Evolutionary conservation across 2,329 filamentous ascomycete genomes (phyloP).

Genomic region (Ophiostoma triangulosporum): DNA sequence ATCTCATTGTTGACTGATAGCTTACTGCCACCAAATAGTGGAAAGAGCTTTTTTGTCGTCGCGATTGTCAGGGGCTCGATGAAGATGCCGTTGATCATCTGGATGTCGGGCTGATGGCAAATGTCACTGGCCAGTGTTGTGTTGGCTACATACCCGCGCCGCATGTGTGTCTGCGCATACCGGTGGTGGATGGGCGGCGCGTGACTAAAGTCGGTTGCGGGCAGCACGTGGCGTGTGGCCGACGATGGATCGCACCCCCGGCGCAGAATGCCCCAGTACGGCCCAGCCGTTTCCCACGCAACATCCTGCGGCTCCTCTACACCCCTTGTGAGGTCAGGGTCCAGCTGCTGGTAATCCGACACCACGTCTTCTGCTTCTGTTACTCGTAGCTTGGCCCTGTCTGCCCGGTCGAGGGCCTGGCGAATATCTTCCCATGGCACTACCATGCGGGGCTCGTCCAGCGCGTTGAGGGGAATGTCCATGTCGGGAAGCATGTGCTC

Average conservation of each 20-base stretch:
- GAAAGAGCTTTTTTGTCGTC: constrained; percentile 44
- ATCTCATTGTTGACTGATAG: constrained; percentile 58
- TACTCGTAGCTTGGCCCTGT: constrained; percentile 19
- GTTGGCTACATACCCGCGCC: constrained; percentile 47
- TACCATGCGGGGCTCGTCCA: constrained; percentile 54
- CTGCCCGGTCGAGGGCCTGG: constrained; percentile 36
- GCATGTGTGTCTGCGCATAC: constrained; percentile 34
- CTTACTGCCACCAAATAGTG: constrained; percentile 57
- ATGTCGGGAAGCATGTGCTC: constrained; percentile 48
- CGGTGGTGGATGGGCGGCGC: constrained; percentile 31
- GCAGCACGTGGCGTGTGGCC: constrained; percentile 35
- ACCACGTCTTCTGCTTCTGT: constrained; percentile 30
- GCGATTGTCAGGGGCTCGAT: constrained; percentile 45
- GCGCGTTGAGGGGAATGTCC: constrained; percentile 52
- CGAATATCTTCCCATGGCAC: constrained; percentile 50
- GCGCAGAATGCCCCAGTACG: constrained; percentile 44
- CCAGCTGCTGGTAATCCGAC: constrained; percentile 28
- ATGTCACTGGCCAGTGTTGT: constrained; percentile 46
- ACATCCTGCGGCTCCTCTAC: not conserved
- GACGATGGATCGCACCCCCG: constrained; percentile 51
- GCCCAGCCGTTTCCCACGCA: constrained; percentile 38
- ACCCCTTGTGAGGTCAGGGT: constrained; percentile 13
- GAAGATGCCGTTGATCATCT: constrained; percentile 50
- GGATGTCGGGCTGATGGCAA: constrained; percentile 52
- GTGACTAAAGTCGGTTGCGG: constrained; percentile 31